Base-by-base conservation (phyloP, 2,329 filamentous ascomycete genomes). In the Botryotinia narcissicola region DNA sequence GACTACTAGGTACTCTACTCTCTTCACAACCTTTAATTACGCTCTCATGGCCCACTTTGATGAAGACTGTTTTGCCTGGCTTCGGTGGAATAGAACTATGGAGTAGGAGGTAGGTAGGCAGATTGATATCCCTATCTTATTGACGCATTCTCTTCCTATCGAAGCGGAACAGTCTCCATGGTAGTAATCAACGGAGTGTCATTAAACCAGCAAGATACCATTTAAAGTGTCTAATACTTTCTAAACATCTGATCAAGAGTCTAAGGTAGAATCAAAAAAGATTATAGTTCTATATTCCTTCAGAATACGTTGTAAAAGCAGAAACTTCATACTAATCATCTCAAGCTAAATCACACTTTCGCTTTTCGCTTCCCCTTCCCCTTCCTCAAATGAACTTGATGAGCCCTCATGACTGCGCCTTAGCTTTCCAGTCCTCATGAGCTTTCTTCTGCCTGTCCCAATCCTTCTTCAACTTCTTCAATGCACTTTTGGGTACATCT, bases 391-490 rank as follows among this genome's bases (percentile, higher is more conserved):
- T 37, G n/a, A 3, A 29, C 54, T n/a, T 48, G 29, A 22, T 25
- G n/a, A 22, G 25, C 48, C 22, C 40, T 73, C 72, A 71, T 44
- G 44, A 59, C 59, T 71, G 57, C 46, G 59, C 44, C 72, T 73
- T 71, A 8, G 73, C 74, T 67, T 79, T 80, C 77, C 77, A 92
- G 75, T 91, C 89, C 76, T 95, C 91, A 81, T 95, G 91, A 74
- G 88, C 82, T 87, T 95, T 97, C 86, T 94, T 96, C 85, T 98
- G 95, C 81, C 87, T 90, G 78, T 97, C 92, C 93, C 93, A 97
- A 73, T 94, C 91, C 86, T 98, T 98, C 83, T 87, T 91, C 78
- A 97, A 82, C 85, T 93, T 95, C 87, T 98, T 98, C 69, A 84
- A 80, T 80, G 90, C 88, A 74, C 88, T 92, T 86, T 97, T 97